Base-by-base conservation (phyloP, 1,284 basidiomycete genomes). In the Malassezia arunalokei region DNA sequence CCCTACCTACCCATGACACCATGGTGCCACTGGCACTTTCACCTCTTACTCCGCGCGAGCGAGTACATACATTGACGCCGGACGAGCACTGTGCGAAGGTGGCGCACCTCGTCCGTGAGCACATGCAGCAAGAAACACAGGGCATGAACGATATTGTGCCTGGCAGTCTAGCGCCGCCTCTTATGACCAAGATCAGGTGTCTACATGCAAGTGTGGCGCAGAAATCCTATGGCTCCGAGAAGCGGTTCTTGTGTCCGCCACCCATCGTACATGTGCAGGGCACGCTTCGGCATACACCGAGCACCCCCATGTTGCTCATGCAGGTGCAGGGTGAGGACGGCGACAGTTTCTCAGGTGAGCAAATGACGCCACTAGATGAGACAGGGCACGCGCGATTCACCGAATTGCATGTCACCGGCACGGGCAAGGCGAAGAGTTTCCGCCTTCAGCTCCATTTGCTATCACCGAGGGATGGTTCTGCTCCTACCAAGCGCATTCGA, bases 141-240 rank as follows among this genome's bases (percentile, higher is more conserved):
- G 20, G 39, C 49, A 24, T 51, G 42, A 40, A 47, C 5, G 15
- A 35, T 11, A 12, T 35, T 11, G 33, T 11, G 5, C 37, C 60
- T 8, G 15, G 48, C 1, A 11, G 17, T 3, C 45, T 45, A 9
- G 52, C 59, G 32, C 52, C 54, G 17, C 60, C 40, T 12, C 14
- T 59, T 31, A 63, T 64, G 59, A 88, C 87, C 40, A 89, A 86
- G 38, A 84, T 89, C 31, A 81, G 87, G 56, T 88, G 86, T 65
- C 76, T 87, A 33, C 86, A 89, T 63, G 86, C 87, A 30, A 85
- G 86, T 15, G 87, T 88, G 42, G 87, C 87, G 0, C 87, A 89
- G 76, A 90, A 90, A 75, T 88, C 86, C 8, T 90, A 90, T 69
- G 87, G 87, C 48, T 86, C 82, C 71, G 87, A 90, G 76, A 90